A percentile compares a stretch with the other conserved stretches of the same genome.
Evolutionary conservation across 2,329 filamentous ascomycete genomes (phyloP).

Genomic region (Aspergillaceae sp.): DNA sequence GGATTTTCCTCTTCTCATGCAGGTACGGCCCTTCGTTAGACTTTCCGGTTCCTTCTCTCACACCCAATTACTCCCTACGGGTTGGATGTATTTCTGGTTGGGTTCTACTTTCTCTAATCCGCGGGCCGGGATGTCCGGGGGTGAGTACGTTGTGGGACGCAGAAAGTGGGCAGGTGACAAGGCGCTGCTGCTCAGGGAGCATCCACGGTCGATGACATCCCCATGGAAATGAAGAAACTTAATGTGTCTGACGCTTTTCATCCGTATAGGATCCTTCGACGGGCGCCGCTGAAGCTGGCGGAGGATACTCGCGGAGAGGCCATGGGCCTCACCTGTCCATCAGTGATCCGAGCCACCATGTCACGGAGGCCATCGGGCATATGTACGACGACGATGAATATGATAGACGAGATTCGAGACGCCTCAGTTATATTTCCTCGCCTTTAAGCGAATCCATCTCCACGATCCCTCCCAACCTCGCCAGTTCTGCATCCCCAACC

Average conservation of each 20-base stretch:
- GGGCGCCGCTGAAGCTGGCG: constrained; percentile 32
- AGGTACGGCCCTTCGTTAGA: constrained; percentile 22
- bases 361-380: constrained; percentile 86
- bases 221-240: not conserved
- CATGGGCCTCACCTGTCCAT: constrained; percentile 59
- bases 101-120: not conserved
- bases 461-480: constrained; percentile 26
- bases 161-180: not conserved
- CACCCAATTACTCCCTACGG: not conserved
- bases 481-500: constrained; percentile 18
- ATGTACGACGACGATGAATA: constrained; percentile 72
- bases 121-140: not conserved
- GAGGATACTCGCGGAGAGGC: constrained; percentile 46
- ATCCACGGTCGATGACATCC: not conserved
- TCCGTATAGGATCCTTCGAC: constrained; percentile 30
- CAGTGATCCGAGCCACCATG: constrained; percentile 85
- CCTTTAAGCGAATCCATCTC: constrained; percentile 38
- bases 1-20: constrained; percentile 27
- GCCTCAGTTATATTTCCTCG: constrained; percentile 63
- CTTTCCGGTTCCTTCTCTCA: not conserved
- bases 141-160: not conserved
- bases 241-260: not conserved
- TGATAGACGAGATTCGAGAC: constrained; percentile 52
- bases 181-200: too few species aligned
- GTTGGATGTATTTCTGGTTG: too few species aligned